phyloP scores from a whole-genome alignment of 371 early-diverging fungal species.

The Gilbertella persicaria region DNA sequence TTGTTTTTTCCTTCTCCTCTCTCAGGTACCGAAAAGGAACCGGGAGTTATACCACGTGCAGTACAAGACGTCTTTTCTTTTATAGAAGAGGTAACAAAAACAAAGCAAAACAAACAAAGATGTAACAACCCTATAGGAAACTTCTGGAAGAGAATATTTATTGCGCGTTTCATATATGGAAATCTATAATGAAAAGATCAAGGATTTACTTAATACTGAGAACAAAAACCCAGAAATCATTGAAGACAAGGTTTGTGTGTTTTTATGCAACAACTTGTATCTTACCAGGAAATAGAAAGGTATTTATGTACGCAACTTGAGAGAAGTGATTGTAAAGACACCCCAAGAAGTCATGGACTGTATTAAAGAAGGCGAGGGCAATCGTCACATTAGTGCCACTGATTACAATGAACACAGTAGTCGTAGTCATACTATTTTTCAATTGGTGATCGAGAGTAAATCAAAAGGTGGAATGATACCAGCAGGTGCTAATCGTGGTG shows the following conservation, averaged over 20 bases:
- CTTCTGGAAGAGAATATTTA: conserved; percentile 73
- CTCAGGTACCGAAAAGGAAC: conserved; percentile 52
- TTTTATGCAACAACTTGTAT: conserved; percentile 82
- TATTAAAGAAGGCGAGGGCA: conserved; percentile 35
- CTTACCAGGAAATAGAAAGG: conserved; percentile 73
- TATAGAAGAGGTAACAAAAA: conserved; percentile 43
- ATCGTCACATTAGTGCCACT: conserved; percentile 85
- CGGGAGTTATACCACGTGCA: conserved; percentile 59
- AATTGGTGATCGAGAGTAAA: conserved; percentile 71
- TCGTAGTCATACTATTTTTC: conserved; percentile 94
- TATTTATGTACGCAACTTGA: conserved; percentile 59
- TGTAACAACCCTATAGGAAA: conserved; percentile 15
- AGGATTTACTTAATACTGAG: conserved; percentile 79
- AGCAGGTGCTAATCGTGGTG: conserved; percentile 25
- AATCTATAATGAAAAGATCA: conserved; percentile 93
- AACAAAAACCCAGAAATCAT: conserved; percentile 75
- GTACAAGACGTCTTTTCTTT: conserved; percentile 56
- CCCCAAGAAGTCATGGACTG: conserved; percentile 60
- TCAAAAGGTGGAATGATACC: conserved; percentile 21
- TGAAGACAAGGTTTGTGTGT: conserved; percentile 57
- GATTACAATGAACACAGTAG: conserved; percentile 91
- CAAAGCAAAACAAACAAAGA: neutral
- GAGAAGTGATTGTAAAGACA: conserved; percentile 83
- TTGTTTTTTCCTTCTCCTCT: conserved; percentile 41
- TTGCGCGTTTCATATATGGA: conserved; percentile 94